A percentile compares a stretch with the other conserved stretches of the same genome.
These are phyloP conservation scores for Cymodocea nodosa DNA, from an alignment of 116 monocot genomes.

Conservation along the genomic window DNA sequence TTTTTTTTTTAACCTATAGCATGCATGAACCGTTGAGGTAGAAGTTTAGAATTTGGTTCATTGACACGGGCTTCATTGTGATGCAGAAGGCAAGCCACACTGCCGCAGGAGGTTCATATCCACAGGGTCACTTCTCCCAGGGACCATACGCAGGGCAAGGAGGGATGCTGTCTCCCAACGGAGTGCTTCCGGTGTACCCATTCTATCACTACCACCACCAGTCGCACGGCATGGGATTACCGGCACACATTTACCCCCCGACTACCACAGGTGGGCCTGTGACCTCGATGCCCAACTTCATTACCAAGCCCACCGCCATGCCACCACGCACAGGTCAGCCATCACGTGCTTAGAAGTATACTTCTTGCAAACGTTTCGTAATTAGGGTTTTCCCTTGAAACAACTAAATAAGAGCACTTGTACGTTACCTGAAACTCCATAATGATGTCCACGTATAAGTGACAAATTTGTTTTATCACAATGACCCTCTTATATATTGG, in stretches of 20 bases:
- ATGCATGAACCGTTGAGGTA: too few species aligned
- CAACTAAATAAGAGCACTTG: too few species aligned
- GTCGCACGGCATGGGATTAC: slow-evolving; percentile 8
- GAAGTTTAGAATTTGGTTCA: too few species aligned
- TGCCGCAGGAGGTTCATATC: slow-evolving; percentile 12
- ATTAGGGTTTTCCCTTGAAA: too few species aligned
- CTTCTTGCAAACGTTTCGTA: too few species aligned
- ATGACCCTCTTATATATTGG: background rate
- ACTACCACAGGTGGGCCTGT: slow-evolving; percentile 5
- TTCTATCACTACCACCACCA: slow-evolving; percentile 16
- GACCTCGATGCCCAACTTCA: slow-evolving; percentile 4
- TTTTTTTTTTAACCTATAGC: too few species aligned
- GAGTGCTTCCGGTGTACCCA: slow-evolving; percentile 14
- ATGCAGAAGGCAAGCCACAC: slow-evolving; percentile 18
- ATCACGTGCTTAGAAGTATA: background rate
- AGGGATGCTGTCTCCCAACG: slow-evolving; percentile 4
- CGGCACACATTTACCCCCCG: slow-evolving; percentile 4
- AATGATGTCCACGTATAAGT: too few species aligned
- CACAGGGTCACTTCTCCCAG: slow-evolving; percentile 10
- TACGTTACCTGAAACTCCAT: too few species aligned
- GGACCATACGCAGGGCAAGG: slow-evolving; percentile 7
- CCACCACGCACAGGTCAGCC: slow-evolving; percentile 7
- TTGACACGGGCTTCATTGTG: background rate
- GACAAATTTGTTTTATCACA: background rate
- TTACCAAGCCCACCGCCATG: slow-evolving; percentile 18